Evolutionary conservation across 306 rosid species (phyloP), one percentile per base, ranked within the genome.

Genomic region (Biancaea sappan): DNA sequence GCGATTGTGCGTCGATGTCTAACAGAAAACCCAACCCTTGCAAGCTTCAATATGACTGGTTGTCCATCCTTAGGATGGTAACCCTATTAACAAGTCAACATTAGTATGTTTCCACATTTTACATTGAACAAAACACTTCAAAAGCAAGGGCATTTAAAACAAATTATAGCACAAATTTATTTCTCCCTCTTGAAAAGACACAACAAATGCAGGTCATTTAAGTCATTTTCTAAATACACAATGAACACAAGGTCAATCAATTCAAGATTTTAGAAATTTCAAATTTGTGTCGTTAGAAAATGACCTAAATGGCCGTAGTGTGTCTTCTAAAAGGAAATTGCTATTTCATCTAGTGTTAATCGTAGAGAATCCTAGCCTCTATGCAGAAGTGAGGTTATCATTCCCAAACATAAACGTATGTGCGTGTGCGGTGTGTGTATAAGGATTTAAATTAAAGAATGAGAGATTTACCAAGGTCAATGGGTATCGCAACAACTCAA

Each of bases 61-160:
- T 72, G 87, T 62, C 95, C 98, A 83, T 90, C 97, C 60, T 63
- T 72, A 2, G 99, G 99, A 86, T 94, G 99, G 25, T 80, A 67
- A 50, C 99, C 99, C 99, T 94, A 59, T 46, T 43, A 77, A 73
- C 48, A 82, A 59, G 81, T 8, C n/a, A 75, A 66, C 58, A 80
- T 72, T 25, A 58, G 74, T 8, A 3, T 10, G 48, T 18, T 19
- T 43, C 29, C 7, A 26, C n/a, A 32, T 16, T 24, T 54, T 56
- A 35, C 6, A 26, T 26, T 26, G 37, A 26, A 26, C 62, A 26
- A 26, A 56, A 56, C 37, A 4, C 18, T 15, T 0, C 3, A 51
- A 6, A 26, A 53, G 65, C 65, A 31, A 35, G 40, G 6, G 38
- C 38, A 29, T 24, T 15, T 16, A 57, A 16, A 21, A 11, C 61